Conservation (phyloP, 768 basidiomycete species). For the Mycena leptocephala region DNA sequence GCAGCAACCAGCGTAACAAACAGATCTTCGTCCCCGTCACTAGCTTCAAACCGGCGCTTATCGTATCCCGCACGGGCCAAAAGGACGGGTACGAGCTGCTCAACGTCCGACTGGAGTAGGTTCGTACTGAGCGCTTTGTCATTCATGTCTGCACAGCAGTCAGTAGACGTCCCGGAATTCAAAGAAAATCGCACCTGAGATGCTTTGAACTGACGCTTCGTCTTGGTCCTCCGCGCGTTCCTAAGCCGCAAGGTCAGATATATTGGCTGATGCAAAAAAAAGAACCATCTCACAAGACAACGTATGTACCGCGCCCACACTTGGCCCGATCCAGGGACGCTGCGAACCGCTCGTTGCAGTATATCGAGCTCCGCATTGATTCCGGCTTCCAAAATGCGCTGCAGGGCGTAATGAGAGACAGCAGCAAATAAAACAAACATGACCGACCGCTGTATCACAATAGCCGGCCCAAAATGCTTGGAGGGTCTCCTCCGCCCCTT, state of each 20-base stretch:
- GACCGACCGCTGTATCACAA: conserved; percentile 76
- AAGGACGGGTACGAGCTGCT: conserved; percentile 75
- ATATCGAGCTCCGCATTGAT: conserved; percentile 59
- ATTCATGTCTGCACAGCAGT: conserved; percentile 65
- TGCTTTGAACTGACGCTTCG: conserved; percentile 40
- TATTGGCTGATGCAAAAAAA: background rate
- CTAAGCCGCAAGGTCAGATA: conserved; percentile 41
- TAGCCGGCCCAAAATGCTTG: conserved; percentile 84
- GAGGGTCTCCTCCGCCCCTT: conserved; percentile 71
- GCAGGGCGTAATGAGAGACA: conserved; percentile 5
- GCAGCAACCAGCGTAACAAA: conserved; percentile 70
- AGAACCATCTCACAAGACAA: conserved; percentile 65
- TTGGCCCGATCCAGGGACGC: conserved; percentile 84
- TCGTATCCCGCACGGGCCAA: conserved; percentile 79
- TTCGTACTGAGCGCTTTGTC: conserved; percentile 70
- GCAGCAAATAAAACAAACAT: background rate
- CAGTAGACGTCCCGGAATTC: background rate
- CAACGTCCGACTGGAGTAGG: conserved; percentile 71
- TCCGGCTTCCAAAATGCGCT: conserved; percentile 67
- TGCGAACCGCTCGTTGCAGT: conserved; percentile 75
- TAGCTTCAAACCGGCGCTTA: conserved; percentile 67
- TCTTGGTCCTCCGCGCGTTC: conserved; percentile 60
- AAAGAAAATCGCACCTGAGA: conserved; percentile 26
- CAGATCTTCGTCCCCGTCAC: conserved; percentile 63
- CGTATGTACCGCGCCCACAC: conserved; percentile 87